These are phyloP conservation scores for Thraustochytrium sp. DNA, from an alignment of 352 stramenopile genomes.

Conservation along the genomic window DNA sequence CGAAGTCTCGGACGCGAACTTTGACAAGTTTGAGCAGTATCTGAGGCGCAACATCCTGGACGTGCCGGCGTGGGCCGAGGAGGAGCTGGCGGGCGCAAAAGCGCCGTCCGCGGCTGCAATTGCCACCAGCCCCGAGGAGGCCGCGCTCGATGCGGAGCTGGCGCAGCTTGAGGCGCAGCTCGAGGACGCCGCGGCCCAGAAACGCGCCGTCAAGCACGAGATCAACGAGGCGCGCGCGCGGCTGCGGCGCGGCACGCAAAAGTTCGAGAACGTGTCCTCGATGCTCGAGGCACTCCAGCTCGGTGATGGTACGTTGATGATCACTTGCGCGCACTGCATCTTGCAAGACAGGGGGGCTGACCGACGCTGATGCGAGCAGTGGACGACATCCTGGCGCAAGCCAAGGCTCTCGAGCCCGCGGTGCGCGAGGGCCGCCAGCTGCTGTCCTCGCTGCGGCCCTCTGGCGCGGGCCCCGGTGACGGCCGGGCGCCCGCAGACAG, in stretches of 20 bases:
- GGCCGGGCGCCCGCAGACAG: too few relatives aligned
- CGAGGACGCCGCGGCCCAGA: background rate
- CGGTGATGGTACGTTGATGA: background rate
- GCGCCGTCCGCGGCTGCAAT: too few relatives aligned
- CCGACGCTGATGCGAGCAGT: too few relatives aligned
- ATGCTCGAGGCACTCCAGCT: background rate
- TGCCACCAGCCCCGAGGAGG: background rate
- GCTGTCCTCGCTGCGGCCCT: background rate
- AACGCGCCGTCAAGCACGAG: background rate
- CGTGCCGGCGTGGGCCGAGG: background rate
- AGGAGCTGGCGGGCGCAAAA: background rate
- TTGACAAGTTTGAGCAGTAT: constrained; percentile 22
- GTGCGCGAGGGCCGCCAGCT: background rate
- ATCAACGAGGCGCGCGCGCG: background rate
- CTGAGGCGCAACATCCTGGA: constrained; percentile 15
- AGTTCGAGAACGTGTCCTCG: background rate
- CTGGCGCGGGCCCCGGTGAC: too few relatives aligned
- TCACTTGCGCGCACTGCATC: background rate
- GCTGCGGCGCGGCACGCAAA: background rate
- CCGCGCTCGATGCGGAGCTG: background rate
- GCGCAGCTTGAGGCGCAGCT: background rate
- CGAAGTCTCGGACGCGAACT: background rate
- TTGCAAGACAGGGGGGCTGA: too few relatives aligned
- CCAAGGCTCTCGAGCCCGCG: background rate
- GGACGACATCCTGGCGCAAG: background rate